These are phyloP conservation scores for Nannizzia gypsea DNA, from an alignment of 2,329 filamentous ascomycete genomes.

Conservation along the genomic window DNA sequence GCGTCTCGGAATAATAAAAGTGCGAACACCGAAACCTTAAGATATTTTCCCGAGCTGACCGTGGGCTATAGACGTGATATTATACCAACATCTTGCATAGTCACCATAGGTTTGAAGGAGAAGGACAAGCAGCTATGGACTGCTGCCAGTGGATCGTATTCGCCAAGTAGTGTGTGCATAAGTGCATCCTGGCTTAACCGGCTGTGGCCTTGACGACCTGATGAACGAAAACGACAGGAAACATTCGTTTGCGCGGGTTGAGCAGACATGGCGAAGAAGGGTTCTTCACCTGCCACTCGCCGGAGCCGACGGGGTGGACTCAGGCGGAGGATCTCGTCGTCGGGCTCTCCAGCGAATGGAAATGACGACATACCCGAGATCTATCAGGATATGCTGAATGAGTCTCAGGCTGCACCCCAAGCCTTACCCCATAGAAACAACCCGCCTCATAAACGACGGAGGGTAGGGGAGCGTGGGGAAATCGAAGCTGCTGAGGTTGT, in stretches of 20 bases:
- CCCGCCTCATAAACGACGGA: constrained; percentile 12
- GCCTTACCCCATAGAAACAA: not conserved
- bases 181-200: not conserved
- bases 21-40: not conserved
- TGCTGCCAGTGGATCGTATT: not conserved
- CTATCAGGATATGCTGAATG: constrained; percentile 12
- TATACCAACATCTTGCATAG: not conserved
- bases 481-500: not conserved
- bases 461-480: constrained; percentile 14
- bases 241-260: not conserved
- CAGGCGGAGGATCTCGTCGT: not conserved
- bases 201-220: not conserved
- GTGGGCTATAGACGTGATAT: not conserved
- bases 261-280: not conserved
- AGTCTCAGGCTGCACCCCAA: constrained; percentile 2
- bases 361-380: constrained; percentile 8
- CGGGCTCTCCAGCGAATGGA: not conserved
- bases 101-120: not conserved
- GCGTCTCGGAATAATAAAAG: not conserved
- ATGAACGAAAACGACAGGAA: constrained; percentile 5
- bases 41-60: not conserved
- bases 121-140: not conserved
- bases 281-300: not conserved
- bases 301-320: not conserved
- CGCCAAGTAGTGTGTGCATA: constrained; percentile 1